These are phyloP conservation scores for Kwoniella sp. DNA, from an alignment of 768 basidiomycete species.

Conservation along the genomic window DNA sequence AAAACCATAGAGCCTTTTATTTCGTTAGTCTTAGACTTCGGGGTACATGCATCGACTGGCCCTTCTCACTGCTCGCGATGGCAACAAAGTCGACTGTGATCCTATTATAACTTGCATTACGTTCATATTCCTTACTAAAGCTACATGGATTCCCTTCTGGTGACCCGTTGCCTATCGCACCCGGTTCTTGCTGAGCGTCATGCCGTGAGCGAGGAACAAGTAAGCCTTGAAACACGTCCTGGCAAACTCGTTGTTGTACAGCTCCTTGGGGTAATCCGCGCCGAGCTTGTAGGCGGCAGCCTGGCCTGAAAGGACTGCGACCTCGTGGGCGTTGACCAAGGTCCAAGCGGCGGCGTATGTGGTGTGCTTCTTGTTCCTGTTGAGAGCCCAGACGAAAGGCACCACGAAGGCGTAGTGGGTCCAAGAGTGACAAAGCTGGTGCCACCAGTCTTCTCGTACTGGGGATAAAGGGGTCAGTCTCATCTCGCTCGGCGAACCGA, in stretches of 20 bases:
- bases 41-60: too few species aligned
- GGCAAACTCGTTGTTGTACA: constrained; percentile 51
- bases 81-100: too few species aligned
- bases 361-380: constrained; percentile 46
- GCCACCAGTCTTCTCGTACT: constrained; percentile 52
- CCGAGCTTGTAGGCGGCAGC: constrained; percentile 53
- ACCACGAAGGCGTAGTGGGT: constrained; percentile 50
- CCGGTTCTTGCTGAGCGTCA: constrained; percentile 41
- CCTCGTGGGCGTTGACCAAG: constrained; percentile 52
- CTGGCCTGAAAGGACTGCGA: constrained; percentile 47
- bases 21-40: too few species aligned
- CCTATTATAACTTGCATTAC: too few species aligned
- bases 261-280: constrained; percentile 51
- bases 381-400: constrained; percentile 50
- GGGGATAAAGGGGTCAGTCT: neutral
- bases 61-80: too few species aligned
- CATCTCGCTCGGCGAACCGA: neutral
- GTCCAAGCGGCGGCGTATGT: constrained; percentile 53
- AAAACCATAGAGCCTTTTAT: too few species aligned
- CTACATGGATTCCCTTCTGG: too few species aligned
- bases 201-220: constrained; percentile 45
- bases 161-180: constrained; percentile 3
- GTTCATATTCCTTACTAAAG: too few species aligned
- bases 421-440: constrained; percentile 50
- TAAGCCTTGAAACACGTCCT: constrained; percentile 49